Percentiles rank a stretch among this genome's conserved stretches.
These are phyloP conservation scores for Tricholoma sp. DNA, from an alignment of 768 basidiomycete genomes.

Conservation along the genomic window DNA sequence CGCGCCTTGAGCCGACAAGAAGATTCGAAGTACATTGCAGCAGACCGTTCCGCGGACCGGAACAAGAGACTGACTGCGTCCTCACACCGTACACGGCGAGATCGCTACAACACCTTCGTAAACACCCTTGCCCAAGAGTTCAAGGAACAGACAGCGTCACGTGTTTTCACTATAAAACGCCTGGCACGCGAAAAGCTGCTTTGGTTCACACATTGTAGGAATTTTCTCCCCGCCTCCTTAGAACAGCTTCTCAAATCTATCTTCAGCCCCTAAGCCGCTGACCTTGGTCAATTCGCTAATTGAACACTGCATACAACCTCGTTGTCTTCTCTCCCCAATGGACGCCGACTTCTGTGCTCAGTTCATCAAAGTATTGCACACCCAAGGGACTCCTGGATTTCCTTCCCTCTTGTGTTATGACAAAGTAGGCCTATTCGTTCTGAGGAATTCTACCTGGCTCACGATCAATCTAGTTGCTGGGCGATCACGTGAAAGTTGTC, in stretches of 20 bases:
- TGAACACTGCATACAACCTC: constrained; percentile 90
- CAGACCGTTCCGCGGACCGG: constrained; percentile 72
- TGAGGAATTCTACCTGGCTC: not conserved
- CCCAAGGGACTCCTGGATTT: constrained; percentile 85
- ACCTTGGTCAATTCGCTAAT: constrained; percentile 61
- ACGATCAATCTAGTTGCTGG: constrained; percentile 58
- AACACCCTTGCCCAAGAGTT: constrained; percentile 60
- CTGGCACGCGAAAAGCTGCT: constrained; percentile 72
- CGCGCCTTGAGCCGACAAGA: constrained; percentile 63
- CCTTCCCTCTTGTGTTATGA: constrained; percentile 83
- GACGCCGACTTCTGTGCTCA: constrained; percentile 94
- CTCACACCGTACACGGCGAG: constrained; percentile 56
- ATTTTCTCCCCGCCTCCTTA: not conserved
- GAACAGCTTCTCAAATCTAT: constrained; percentile 5
- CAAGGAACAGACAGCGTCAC: constrained; percentile 69
- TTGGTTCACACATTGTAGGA: constrained; percentile 72
- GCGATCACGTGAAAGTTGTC: constrained; percentile 77
- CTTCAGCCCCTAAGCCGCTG: constrained; percentile 39
- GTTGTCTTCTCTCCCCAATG: constrained; percentile 90
- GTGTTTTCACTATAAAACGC: constrained; percentile 73
- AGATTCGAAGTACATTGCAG: constrained; percentile 53
- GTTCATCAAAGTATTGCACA: constrained; percentile 84
- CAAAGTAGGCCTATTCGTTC: constrained; percentile 41
- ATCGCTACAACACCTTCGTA: constrained; percentile 60
- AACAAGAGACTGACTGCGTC: constrained; percentile 50